Evolutionary conservation across 1,139 yeast species (phyloP).

Genomic region (Protomyces inundatus): DNA sequence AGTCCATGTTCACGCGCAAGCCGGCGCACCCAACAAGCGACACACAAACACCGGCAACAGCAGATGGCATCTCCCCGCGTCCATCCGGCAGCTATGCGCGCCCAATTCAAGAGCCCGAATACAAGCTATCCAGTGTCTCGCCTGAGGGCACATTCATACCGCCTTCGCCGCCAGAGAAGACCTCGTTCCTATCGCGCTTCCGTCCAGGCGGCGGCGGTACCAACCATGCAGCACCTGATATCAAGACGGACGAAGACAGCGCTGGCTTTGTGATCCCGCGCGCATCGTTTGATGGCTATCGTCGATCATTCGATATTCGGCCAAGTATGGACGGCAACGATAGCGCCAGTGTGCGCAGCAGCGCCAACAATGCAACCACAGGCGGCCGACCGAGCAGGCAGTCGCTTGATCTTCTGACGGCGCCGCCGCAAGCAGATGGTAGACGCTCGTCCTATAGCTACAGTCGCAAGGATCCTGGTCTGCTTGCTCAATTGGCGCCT

Average conservation of each 20-base stretch:
- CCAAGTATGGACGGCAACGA: conserved; percentile 21
- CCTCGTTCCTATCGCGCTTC: conserved; percentile 18
- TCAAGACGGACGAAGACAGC: conserved; percentile 9
- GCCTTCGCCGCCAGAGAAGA: conserved; percentile 23
- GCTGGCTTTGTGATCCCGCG: conserved; percentile 35
- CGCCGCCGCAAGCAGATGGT: not conserved
- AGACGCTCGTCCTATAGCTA: not conserved
- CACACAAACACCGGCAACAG: not conserved
- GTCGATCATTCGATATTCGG: conserved; percentile 24
- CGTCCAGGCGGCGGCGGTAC: not conserved
- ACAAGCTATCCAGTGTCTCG: conserved; percentile 17
- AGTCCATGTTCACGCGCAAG: not conserved
- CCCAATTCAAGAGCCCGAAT: conserved; percentile 13
- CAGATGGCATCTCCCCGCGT: conserved; percentile 5
- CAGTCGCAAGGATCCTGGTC: not conserved
- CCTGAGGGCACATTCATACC: conserved; percentile 24
- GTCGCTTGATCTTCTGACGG: conserved; percentile 10
- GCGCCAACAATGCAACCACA: not conserved
- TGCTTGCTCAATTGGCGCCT: not conserved
- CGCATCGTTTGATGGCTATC: conserved; percentile 25
- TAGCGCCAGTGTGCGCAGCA: not conserved
- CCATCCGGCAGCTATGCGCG: conserved; percentile 7
- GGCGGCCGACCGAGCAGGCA: conserved; percentile 17
- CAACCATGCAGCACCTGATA: not conserved
- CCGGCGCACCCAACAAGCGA: not conserved